These are phyloP conservation scores for Lentinula boryana DNA, from an alignment of 768 basidiomycete species.

Conservation along the genomic window DNA sequence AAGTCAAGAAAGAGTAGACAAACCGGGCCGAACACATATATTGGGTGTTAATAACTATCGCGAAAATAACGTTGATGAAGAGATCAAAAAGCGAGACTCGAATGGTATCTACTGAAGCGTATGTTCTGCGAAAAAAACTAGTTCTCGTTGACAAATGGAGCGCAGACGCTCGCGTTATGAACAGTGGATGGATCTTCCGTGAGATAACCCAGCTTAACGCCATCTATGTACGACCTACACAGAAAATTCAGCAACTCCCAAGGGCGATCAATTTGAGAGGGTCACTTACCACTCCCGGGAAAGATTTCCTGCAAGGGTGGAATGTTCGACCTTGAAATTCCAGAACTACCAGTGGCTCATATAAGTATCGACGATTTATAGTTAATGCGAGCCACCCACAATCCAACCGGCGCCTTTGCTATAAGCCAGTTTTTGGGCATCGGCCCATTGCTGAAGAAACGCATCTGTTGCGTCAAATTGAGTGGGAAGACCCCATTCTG, in stretches of 20 bases:
- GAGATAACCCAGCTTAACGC: conserved; percentile 50
- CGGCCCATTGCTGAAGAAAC: conserved; percentile 65
- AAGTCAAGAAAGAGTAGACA: no score
- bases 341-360: conserved; percentile 38
- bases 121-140: not conserved
- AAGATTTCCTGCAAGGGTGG: conserved; percentile 39
- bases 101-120: no score
- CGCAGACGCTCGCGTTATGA: conserved; percentile 60
- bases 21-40: no score
- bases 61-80: no score
- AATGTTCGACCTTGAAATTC: conserved; percentile 72
- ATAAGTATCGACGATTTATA: not conserved
- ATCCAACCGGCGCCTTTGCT: conserved; percentile 61
- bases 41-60: no score
- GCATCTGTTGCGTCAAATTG: conserved; percentile 56
- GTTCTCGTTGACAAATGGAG: conserved; percentile 30
- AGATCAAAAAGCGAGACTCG: no score
- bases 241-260: not conserved
- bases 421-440: conserved; percentile 68
- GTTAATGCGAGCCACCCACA: conserved; percentile 29
- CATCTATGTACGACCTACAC: conserved; percentile 68
- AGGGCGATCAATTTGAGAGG: not conserved
- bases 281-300: conserved; percentile 57
- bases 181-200: conserved; percentile 55
- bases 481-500: conserved; percentile 39